These are phyloP conservation scores for Chaetomiaceae sp. DNA, from an alignment of 2,329 filamentous ascomycete genomes.

Conservation along the genomic window DNA sequence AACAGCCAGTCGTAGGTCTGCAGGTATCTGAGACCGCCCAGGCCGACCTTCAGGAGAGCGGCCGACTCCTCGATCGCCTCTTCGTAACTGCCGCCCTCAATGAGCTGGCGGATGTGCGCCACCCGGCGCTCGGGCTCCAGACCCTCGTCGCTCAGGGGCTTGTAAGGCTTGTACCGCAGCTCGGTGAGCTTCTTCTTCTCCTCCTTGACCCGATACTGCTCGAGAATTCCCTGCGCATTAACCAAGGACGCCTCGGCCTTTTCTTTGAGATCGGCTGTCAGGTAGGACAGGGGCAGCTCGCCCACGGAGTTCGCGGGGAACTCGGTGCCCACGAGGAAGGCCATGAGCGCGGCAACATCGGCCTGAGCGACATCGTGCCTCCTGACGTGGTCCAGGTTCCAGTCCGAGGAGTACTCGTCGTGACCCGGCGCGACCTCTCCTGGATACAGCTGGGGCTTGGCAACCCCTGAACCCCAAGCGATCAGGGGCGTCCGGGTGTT, in stretches of 20 bases:
- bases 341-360: slow-evolving; percentile 92
- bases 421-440: slow-evolving; percentile 68
- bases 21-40: slow-evolving; percentile 84
- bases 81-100: slow-evolving; percentile 62
- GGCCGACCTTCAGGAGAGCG: slow-evolving; percentile 67
- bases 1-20: slow-evolving; percentile 99
- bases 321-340: slow-evolving; percentile 79
- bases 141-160: slow-evolving; percentile 59
- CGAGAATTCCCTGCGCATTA: slow-evolving; percentile 81
- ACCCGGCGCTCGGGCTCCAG: slow-evolving; percentile 64
- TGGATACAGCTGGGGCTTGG: slow-evolving; percentile 59
- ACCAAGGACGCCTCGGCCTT: slow-evolving; percentile 82
- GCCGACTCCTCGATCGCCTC: slow-evolving; percentile 76
- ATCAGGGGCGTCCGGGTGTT: slow-evolving; percentile 94
- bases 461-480: slow-evolving; percentile 88
- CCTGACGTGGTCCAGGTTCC: slow-evolving; percentile 73
- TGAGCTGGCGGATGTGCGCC: slow-evolving; percentile 61
- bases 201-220: slow-evolving; percentile 96
- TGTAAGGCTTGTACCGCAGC: slow-evolving; percentile 73
- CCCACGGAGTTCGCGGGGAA: slow-evolving; percentile 97
- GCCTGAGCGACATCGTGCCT: slow-evolving; percentile 92
- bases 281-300: slow-evolving; percentile 78
- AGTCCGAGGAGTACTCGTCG: slow-evolving; percentile 86
- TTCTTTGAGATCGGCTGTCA: slow-evolving; percentile 65
- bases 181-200: slow-evolving; percentile 71